Base-by-base conservation (phyloP, 2,329 filamentous ascomycete species). In the Colletotrichum chlorophyti region DNA sequence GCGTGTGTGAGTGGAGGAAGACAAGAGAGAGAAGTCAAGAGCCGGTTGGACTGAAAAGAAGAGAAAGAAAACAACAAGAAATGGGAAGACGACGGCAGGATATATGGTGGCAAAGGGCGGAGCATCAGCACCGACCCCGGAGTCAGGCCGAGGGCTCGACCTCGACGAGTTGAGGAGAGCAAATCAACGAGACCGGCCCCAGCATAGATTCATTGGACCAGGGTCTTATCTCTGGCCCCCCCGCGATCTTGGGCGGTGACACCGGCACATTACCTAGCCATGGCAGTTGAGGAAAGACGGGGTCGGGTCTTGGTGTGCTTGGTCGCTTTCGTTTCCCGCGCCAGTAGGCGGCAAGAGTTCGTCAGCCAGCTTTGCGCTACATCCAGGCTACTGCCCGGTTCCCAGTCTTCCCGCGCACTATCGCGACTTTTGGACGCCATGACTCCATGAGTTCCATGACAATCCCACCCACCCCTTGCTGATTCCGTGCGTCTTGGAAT, bases 51-150 rank as follows among this genome's bases (percentile, higher is more conserved):
- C 42, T 49, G 51, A 38, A 14, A 45, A 27, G 27, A 45, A 34
- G 12, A 26, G 41, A 26, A 12, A 10, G 10, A 42, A 40, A 17
- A 24, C 23, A 26, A n/a, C 15, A 19, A n/a, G 12, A 26, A 11
- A 29, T 26, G 51, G 51, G 55, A 42, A 59, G 37, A 53, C 27
- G 31, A 19, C 35, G 53, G 55, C 49, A 32, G 55, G 31, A 59
- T 59, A 59, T 59, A 59, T 55, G 55, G 50, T 59, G 50, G 55
- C 55, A 34, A 53, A 41, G 37, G 48, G 55, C 55, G 55, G 55
- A 59, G 55, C 50, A 48, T 12, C 37, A 49, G 55, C 42, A 45
- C 43, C 55, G 37, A 59, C 50, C 43, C 35, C 55, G 55, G 55
- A 59, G 51, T 55, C 50, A 59, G 43, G 27, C 55, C 55, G 55